These are phyloP conservation scores for Cladophialophora psammophila DNA, from an alignment of 2,329 filamentous ascomycete species.

Conservation along the genomic window DNA sequence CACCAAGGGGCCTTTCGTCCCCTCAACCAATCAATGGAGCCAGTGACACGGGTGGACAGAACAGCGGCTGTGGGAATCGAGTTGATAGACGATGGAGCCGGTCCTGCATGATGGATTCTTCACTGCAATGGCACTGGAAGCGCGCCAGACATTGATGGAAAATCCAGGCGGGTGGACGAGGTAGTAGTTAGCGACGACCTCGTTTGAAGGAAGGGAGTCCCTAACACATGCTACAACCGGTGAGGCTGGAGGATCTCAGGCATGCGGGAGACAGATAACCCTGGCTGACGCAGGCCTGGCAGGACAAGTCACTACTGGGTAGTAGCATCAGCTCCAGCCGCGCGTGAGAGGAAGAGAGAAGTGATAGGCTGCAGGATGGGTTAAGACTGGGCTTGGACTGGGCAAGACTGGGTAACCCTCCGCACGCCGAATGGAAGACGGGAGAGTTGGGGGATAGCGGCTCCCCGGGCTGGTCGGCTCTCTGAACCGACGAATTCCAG, in stretches of 20 bases:
- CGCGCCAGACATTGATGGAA: too few species aligned
- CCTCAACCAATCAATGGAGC: background rate
- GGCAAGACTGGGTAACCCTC: background rate
- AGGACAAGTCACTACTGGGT: background rate
- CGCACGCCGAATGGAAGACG: background rate
- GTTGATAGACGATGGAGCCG: background rate
- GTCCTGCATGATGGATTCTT: background rate
- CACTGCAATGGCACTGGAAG: background rate
- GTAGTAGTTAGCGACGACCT: background rate
- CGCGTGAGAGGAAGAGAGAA: background rate
- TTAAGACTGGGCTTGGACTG: too few species aligned
- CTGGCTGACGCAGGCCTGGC: background rate
- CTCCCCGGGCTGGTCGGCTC: background rate
- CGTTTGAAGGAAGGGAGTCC: background rate
- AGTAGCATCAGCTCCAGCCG: background rate
- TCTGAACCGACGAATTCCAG: background rate
- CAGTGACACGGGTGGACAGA: background rate
- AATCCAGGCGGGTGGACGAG: too few species aligned
- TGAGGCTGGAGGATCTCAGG: background rate
- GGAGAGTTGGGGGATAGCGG: background rate
- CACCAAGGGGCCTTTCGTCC: background rate
- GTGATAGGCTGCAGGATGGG: background rate
- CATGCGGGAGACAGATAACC: background rate
- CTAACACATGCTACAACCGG: background rate
- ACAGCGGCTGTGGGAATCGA: background rate